Evolutionary conservation across 1,284 basidiomycete species (phyloP), one percentile per base, ranked within the genome.

Genomic region (Pseudozyma sp.): DNA sequence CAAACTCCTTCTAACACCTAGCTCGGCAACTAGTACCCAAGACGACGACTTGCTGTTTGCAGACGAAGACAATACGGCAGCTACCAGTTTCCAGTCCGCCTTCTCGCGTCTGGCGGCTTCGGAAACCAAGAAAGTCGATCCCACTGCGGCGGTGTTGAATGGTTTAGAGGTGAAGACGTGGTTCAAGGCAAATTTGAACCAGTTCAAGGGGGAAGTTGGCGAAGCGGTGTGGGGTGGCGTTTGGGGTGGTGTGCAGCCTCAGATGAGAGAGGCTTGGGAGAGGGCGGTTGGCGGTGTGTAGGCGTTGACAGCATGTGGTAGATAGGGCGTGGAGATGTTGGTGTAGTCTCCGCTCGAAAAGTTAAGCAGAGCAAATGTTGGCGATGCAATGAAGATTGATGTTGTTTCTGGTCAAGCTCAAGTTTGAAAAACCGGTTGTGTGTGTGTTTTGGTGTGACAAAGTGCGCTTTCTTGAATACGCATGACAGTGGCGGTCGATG

Each of bases 81-180:
- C 56, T 2, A 40, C 18, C 31, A 93, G 94, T 0, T 99, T 97
- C 87, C 96, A 99, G 85, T 92, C 93, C 0, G 91, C 92, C 2
- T 99, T 96, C 86, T 95, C 94, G 58, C 90, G 92, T 50, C 89
- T 99, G 11, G 94, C 93, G 0, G 93, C 96, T 0, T 92, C 92
- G 14, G 69, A 76, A 44, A 65, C 61, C 40, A 39, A 21, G 2
- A 53, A 43, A 6, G n/a, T 25, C 6, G 72, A 70, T 18, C 45
- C 47, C 3, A 65, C 65, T 0, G 13, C 18, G 7, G n/a, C 0
- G 1, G 36, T 58, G 11, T 36, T 68, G n/a, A 18, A 47, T 16
- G 40, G 56, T 6, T 12, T 13, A 8, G 58, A 68, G 19, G 45
- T 60, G 3, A 56, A 34, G 44, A 31, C 16, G 11, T 74, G 71